Conservation (phyloP, 2,329 filamentous ascomycete genomes). For the Calonectria honghensis region DNA sequence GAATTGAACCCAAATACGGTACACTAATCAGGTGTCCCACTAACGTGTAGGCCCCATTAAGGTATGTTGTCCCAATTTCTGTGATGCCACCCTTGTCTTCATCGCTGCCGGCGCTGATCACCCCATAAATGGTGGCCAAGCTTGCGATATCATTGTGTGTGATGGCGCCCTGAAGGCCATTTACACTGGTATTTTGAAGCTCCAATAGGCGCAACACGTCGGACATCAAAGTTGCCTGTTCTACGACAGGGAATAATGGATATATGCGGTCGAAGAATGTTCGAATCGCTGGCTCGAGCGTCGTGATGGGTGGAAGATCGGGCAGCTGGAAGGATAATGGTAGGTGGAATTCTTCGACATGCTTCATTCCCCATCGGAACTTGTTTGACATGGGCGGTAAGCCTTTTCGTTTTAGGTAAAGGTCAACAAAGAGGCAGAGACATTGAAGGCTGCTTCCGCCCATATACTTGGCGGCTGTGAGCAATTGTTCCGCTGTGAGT, state of each 20-base stretch:
- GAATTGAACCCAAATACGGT: slow-evolving; percentile 48
- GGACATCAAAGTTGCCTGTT: slow-evolving; percentile 44
- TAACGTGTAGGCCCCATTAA: slow-evolving; percentile 46
- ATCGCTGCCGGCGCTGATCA: slow-evolving; percentile 47
- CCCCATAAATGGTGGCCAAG: slow-evolving; percentile 42
- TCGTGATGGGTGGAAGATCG: slow-evolving; percentile 41
- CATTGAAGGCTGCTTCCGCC: slow-evolving; percentile 50
- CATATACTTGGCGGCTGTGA: slow-evolving; percentile 45
- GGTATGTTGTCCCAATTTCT: slow-evolving; percentile 38
- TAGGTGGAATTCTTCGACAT: slow-evolving; percentile 46
- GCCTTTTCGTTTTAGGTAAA: slow-evolving; percentile 46
- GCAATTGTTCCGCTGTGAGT: neutral
- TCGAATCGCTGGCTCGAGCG: slow-evolving; percentile 48
- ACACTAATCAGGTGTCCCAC: slow-evolving; percentile 46
- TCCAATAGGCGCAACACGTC: slow-evolving; percentile 46
- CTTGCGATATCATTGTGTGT: slow-evolving; percentile 40
- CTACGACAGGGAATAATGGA: slow-evolving; percentile 45
- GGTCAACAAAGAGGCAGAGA: slow-evolving; percentile 45
- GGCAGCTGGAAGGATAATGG: slow-evolving; percentile 43
- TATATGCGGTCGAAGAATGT: slow-evolving; percentile 50
- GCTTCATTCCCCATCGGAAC: slow-evolving; percentile 51
- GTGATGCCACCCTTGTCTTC: slow-evolving; percentile 42
- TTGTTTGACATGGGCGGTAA: slow-evolving; percentile 45
- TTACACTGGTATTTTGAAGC: slow-evolving; percentile 40
- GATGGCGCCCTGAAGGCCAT: slow-evolving; percentile 41